phyloP scores from a whole-genome alignment of 2,329 filamentous ascomycete genomes.

The Phoma sp. region DNA sequence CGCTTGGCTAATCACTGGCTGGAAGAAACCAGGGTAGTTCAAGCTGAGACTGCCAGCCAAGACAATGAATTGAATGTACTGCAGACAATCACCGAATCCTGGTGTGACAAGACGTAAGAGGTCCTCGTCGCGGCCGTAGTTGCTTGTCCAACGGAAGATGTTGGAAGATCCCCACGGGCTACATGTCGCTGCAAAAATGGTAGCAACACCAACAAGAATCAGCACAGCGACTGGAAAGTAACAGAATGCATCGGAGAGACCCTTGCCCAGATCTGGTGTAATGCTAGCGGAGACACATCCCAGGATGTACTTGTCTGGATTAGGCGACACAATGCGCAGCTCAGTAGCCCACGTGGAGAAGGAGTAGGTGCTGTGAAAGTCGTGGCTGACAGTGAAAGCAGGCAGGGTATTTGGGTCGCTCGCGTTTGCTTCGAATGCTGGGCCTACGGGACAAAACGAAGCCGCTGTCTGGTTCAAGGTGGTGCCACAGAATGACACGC shows the following conservation, averaged over 20 bases:
- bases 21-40: conserved; percentile 92
- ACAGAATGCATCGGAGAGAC: conserved; percentile 70
- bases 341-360: conserved; percentile 82
- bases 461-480: conserved; percentile 54
- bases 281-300: conserved; percentile 83
- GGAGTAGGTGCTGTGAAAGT: conserved; percentile 81
- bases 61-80: conserved; percentile 93
- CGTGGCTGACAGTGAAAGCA: conserved; percentile 73
- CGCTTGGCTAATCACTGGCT: conserved; percentile 84
- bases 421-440: conserved; percentile 68
- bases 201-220: conserved; percentile 79
- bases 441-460: conserved; percentile 72
- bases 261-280: conserved; percentile 78
- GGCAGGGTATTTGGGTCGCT: conserved; percentile 64
- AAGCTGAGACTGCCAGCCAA: conserved; percentile 86
- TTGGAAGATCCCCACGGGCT: conserved; percentile 94
- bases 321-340: conserved; percentile 76
- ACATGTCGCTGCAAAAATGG: conserved; percentile 81
- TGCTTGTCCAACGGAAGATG: conserved; percentile 95
- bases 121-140: conserved; percentile 93
- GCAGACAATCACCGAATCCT: conserved; percentile 93
- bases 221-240: conserved; percentile 82
- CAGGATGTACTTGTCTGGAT: conserved; percentile 66
- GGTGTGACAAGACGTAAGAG: conserved; percentile 90
- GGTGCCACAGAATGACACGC: conserved; percentile 68